Percentiles rank a stretch among this genome's conserved stretches.
Evolutionary conservation across 345 rosid genomes (phyloP).

Genomic region (Cardamine chenopodiifolia): DNA sequence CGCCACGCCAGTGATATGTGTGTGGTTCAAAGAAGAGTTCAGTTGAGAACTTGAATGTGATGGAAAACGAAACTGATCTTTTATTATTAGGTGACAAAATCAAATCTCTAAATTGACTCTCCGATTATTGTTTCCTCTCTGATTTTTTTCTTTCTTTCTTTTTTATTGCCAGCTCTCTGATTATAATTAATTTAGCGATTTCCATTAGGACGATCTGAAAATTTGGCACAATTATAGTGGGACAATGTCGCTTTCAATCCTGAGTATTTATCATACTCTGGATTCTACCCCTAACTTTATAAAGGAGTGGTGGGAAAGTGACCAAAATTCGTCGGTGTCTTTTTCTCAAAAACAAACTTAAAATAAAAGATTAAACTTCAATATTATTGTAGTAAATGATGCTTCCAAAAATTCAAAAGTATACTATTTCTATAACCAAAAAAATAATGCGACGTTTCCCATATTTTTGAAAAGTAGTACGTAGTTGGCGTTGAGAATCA

Average conservation of each 20-base stretch:
- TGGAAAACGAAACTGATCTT: neutral
- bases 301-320: slow-evolving; percentile 33
- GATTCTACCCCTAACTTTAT: slow-evolving; percentile 33
- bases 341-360: neutral
- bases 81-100: neutral
- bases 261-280: slow-evolving; percentile 2
- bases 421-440: neutral
- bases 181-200: neutral
- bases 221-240: slow-evolving; percentile 31
- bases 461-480: neutral
- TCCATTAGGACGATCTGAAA: neutral
- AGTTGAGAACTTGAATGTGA: neutral
- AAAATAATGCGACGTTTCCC: neutral
- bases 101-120: neutral
- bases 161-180: neutral
- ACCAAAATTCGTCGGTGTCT: slow-evolving; percentile 13
- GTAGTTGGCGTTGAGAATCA: neutral
- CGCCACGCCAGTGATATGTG: neutral
- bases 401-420: neutral
- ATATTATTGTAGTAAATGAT: neutral
- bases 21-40: neutral
- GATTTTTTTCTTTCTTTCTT: neutral
- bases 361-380: neutral
- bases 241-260: slow-evolving; percentile 22
- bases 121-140: neutral